Conservation (phyloP, 257 asterid species). For the Perilla frutescens region DNA sequence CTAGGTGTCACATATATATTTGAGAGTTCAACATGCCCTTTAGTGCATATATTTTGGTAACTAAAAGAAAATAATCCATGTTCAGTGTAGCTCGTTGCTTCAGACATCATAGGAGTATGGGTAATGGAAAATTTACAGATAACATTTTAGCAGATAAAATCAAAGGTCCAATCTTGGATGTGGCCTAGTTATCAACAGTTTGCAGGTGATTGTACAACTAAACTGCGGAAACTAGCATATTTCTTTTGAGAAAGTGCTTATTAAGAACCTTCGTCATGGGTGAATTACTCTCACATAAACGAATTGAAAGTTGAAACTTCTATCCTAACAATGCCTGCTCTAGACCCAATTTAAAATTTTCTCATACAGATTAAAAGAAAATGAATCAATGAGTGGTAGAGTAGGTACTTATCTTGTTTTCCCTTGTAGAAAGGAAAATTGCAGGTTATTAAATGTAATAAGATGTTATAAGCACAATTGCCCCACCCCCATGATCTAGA, state of each 20-base stretch:
- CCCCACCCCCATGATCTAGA: neutral
- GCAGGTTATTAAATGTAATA: slow-evolving; percentile 2
- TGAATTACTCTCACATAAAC: slow-evolving; percentile 14
- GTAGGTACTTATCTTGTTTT: neutral
- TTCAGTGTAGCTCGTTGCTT: slow-evolving; percentile 3
- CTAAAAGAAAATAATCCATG: too few relatives aligned
- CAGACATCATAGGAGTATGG: neutral
- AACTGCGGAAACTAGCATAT: neutral
- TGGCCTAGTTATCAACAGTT: too few relatives aligned
- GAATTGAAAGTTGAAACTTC: neutral
- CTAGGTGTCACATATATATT: neutral
- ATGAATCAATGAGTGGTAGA: neutral
- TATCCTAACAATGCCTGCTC: neutral
- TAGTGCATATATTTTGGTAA: neutral
- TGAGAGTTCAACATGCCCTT: neutral
- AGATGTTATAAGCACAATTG: slow-evolving; percentile 5
- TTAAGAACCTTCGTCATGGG: neutral
- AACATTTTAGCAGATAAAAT: too few relatives aligned
- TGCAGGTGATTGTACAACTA: too few relatives aligned
- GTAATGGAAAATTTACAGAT: too few relatives aligned
- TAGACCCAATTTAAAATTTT: too few relatives aligned
- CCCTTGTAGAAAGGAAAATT: slow-evolving; percentile 3
- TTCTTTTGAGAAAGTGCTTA: neutral
- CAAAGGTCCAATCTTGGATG: too few relatives aligned
- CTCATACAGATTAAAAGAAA: neutral